phyloP scores from a whole-genome alignment of 371 early-diverging fungal genomes.

The Syncephalastrum monosporum region DNA sequence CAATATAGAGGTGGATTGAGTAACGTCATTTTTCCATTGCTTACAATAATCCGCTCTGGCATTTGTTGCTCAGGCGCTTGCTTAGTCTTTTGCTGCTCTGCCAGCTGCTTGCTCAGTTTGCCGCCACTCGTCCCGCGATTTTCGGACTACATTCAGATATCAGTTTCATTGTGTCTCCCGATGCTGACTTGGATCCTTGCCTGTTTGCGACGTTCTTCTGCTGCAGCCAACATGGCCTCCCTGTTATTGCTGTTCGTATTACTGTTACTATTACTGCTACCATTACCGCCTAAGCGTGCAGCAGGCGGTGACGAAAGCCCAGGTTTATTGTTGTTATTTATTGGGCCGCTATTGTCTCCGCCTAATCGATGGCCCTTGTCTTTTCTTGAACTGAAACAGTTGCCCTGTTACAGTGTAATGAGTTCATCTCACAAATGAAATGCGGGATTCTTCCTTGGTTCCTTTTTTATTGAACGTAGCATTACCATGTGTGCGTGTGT shows the following conservation, averaged over 20 bases:
- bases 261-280: no score
- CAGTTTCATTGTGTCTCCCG: background rate
- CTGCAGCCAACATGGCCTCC: constrained; percentile 37
- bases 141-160: constrained; percentile 23
- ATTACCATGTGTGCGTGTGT: no score
- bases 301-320: no score
- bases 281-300: no score
- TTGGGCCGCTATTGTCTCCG: no score
- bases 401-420: no score
- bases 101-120: constrained; percentile 31
- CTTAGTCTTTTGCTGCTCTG: constrained; percentile 4
- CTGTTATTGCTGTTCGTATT: constrained; percentile 2
- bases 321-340: background rate
- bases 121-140: constrained; percentile 35
- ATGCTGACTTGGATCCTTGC: constrained; percentile 5
- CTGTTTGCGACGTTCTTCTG: constrained; percentile 32
- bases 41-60: no score
- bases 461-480: no score
- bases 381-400: background rate
- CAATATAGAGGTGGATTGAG: no score
- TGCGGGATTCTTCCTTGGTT: no score
- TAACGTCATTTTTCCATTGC: no score
- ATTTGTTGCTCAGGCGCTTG: constrained; percentile 14
- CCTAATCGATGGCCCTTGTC: background rate
- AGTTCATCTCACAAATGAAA: no score